Percentiles rank a stretch among this genome's conserved stretches.
Conservation (phyloP, 441 rosid genomes). For the Brassica hybrid region DNA sequence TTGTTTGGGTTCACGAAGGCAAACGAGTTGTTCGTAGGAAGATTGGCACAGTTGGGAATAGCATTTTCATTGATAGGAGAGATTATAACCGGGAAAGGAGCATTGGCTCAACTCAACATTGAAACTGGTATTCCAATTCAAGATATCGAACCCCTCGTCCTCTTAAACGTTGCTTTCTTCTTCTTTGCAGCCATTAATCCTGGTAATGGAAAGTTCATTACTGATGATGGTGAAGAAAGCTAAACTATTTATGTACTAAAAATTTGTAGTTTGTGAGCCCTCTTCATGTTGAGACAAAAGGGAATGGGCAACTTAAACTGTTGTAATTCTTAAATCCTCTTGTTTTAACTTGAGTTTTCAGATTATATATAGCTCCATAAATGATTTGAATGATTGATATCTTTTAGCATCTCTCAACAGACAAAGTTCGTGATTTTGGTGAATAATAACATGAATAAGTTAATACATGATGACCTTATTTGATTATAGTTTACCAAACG, state of each 20-base stretch:
- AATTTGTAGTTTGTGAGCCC: constrained; percentile 30
- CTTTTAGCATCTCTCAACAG: no score
- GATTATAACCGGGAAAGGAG: constrained; percentile 91
- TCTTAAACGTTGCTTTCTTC: constrained; percentile 89
- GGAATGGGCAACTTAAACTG: constrained; percentile 28
- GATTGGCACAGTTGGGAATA: constrained; percentile 92
- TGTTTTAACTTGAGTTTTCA: neutral
- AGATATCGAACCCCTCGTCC: constrained; percentile 88
- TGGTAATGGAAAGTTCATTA: constrained; percentile 84
- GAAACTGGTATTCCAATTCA: constrained; percentile 91
- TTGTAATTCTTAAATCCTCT: constrained; percentile 25
- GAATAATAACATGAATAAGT: no score
- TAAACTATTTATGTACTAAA: constrained; percentile 22
- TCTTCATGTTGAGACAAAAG: constrained; percentile 36
- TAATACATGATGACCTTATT: no score
- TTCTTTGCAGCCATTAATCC: constrained; percentile 92
- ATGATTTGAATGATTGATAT: no score
- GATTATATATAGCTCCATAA: neutral
- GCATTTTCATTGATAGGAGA: constrained; percentile 94
- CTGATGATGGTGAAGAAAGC: constrained; percentile 67
- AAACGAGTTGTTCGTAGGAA: constrained; percentile 87
- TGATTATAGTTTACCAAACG: no score
- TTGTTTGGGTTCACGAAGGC: constrained; percentile 90
- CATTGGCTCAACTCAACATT: constrained; percentile 89
- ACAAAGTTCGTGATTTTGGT: no score